Conservation (phyloP, 768 basidiomycete species). For the Phylloporus sp. region DNA sequence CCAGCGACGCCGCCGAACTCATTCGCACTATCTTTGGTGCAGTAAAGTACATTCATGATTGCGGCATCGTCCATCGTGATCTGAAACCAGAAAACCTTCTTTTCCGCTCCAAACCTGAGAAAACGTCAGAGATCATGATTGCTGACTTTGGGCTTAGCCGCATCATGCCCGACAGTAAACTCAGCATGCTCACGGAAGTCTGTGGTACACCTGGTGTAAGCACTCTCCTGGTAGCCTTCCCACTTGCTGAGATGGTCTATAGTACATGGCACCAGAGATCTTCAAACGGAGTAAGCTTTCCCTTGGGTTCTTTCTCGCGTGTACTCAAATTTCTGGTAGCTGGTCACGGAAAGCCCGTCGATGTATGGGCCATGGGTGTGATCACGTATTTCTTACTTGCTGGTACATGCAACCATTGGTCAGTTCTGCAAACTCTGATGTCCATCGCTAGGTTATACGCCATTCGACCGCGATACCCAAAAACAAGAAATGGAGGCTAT, state of each 20-base stretch:
- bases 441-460: slow-evolving; percentile 70
- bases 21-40: slow-evolving; percentile 83
- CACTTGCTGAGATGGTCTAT: slow-evolving; percentile 5
- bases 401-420: slow-evolving; percentile 29
- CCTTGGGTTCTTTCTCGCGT: neutral
- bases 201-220: slow-evolving; percentile 89
- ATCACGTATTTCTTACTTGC: slow-evolving; percentile 96
- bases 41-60: slow-evolving; percentile 87
- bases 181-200: slow-evolving; percentile 86
- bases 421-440: neutral
- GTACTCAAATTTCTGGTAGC: slow-evolving; percentile 37
- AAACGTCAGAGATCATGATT: slow-evolving; percentile 90
- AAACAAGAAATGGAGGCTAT: slow-evolving; percentile 94
- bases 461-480: slow-evolving; percentile 90
- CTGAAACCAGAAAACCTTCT: slow-evolving; percentile 97
- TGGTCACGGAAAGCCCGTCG: slow-evolving; percentile 93
- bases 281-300: slow-evolving; percentile 74
- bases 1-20: slow-evolving; percentile 84
- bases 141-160: slow-evolving; percentile 95
- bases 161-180: slow-evolving; percentile 86
- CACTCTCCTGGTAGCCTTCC: slow-evolving; percentile 8
- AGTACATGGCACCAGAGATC: slow-evolving; percentile 97
- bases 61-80: slow-evolving; percentile 94
- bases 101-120: slow-evolving; percentile 82
- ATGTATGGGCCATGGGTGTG: slow-evolving; percentile 97